Conservation (phyloP, 306 rosid species). For the Trifolium fragiferum region DNA sequence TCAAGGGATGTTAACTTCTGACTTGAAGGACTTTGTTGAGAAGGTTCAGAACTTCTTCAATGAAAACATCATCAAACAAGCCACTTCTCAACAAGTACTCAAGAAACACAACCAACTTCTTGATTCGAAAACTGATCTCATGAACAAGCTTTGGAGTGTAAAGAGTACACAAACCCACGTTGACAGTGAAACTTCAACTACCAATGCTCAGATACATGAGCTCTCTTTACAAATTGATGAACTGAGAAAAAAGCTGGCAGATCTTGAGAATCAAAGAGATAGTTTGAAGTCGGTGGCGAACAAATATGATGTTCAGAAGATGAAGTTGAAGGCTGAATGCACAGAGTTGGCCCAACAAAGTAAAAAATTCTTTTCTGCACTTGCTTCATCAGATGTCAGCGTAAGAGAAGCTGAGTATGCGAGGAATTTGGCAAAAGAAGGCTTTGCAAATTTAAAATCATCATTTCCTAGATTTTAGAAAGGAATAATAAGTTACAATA, state of each 20-base stretch:
- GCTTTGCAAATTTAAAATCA: not conserved
- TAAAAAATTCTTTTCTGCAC: not conserved
- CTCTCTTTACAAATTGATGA: not conserved
- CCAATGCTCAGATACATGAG: not conserved
- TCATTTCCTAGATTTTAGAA: not conserved
- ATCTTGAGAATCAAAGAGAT: not conserved
- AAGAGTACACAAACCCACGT: slow-evolving; percentile 1
- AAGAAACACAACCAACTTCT: not conserved
- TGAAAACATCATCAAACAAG: not conserved
- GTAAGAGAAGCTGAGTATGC: not conserved
- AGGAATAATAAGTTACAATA: not conserved
- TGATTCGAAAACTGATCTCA: slow-evolving; percentile 2
- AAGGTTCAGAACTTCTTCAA: not conserved
- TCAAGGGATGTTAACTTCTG: not conserved
- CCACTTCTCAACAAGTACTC: not conserved
- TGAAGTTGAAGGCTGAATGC: slow-evolving; percentile 4
- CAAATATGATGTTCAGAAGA: not conserved
- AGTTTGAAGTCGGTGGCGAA: not conserved
- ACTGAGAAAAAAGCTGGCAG: not conserved
- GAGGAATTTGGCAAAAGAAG: not conserved
- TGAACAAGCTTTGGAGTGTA: slow-evolving; percentile 9
- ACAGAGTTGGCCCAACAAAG: not conserved
- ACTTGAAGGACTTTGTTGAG: not conserved
- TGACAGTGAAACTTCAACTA: not conserved
- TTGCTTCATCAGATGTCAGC: not conserved